phyloP scores from a whole-genome alignment of 192 early-diverging fungal genomes.

The Gamsiella multidivaricata region DNA sequence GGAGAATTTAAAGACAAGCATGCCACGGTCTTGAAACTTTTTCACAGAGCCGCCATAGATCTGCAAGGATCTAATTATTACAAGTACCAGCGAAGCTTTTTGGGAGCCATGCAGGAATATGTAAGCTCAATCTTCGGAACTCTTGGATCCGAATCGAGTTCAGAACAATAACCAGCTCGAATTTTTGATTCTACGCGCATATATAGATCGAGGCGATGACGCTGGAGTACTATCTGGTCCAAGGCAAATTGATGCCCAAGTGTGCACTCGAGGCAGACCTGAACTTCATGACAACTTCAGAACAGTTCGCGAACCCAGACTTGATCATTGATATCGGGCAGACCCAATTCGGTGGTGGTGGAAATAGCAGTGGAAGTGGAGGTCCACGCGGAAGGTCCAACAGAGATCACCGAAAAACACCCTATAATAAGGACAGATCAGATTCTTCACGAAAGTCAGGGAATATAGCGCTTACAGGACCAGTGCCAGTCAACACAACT shows the following conservation, averaged over 20 bases:
- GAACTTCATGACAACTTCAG: constrained; percentile 23
- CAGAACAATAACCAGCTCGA: neutral
- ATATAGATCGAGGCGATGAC: constrained; percentile 51
- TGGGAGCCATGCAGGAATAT: constrained; percentile 51
- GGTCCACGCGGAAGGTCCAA: constrained; percentile 13
- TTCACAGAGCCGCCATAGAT: constrained; percentile 38
- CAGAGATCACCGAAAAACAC: constrained; percentile 23
- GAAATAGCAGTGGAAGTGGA: constrained; percentile 15
- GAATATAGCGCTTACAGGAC: neutral
- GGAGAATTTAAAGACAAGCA: constrained; percentile 44
- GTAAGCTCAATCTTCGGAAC: constrained; percentile 13
- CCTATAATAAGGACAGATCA: constrained; percentile 26
- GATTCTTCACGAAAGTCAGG: neutral
- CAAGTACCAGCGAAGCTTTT: constrained; percentile 45
- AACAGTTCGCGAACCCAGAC: constrained; percentile 29
- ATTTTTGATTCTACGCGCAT: too few relatives aligned
- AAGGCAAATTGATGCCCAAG: constrained; percentile 47
- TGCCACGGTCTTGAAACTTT: constrained; percentile 39
- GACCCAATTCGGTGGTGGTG: constrained; percentile 13
- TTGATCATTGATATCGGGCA: constrained; percentile 38
- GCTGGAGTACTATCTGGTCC: constrained; percentile 43
- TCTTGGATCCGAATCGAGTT: neutral
- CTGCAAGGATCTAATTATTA: constrained; percentile 46
- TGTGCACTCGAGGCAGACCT: constrained; percentile 32
- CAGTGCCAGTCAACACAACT: neutral